These are phyloP conservation scores for Dichotomopilus funicola DNA, from an alignment of 2,329 filamentous ascomycete species.

Conservation along the genomic window DNA sequence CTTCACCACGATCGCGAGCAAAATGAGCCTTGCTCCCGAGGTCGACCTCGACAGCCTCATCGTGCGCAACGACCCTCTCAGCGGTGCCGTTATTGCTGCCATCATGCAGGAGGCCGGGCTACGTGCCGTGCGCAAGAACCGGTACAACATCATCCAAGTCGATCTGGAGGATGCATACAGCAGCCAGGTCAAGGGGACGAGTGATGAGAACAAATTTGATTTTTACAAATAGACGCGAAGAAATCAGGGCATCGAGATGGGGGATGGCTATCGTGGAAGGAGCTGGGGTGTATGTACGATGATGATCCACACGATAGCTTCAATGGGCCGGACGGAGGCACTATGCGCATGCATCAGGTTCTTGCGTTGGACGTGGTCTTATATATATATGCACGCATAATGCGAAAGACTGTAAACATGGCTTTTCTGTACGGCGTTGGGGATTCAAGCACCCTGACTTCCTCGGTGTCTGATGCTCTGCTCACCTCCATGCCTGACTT, in stretches of 20 bases:
- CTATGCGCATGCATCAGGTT: no score
- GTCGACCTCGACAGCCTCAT: conserved; percentile 95
- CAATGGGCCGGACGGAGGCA: no score
- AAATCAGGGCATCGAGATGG: background rate
- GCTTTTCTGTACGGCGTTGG: no score
- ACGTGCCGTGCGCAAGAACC: conserved; percentile 89
- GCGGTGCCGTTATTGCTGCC: conserved; percentile 90
- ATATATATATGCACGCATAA: no score
- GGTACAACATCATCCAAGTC: conserved; percentile 97
- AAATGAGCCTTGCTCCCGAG: conserved; percentile 96
- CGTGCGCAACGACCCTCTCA: conserved; percentile 90
- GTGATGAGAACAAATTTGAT: conserved; percentile 70
- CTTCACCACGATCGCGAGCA: conserved; percentile 91
- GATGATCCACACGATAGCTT: no score
- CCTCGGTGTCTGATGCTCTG: no score
- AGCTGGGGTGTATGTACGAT: background rate
- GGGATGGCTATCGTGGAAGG: background rate
- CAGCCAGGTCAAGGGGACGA: conserved; percentile 81
- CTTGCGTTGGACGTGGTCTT: no score
- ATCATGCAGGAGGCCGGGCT: conserved; percentile 99
- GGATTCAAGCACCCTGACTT: no score
- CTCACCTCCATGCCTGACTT: no score
- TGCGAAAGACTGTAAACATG: no score
- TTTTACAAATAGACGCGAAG: conserved; percentile 67
- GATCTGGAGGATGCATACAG: conserved; percentile 97